Base-by-base conservation (phyloP, 345 rosid genomes). In the Aquilaria malaccensis region DNA sequence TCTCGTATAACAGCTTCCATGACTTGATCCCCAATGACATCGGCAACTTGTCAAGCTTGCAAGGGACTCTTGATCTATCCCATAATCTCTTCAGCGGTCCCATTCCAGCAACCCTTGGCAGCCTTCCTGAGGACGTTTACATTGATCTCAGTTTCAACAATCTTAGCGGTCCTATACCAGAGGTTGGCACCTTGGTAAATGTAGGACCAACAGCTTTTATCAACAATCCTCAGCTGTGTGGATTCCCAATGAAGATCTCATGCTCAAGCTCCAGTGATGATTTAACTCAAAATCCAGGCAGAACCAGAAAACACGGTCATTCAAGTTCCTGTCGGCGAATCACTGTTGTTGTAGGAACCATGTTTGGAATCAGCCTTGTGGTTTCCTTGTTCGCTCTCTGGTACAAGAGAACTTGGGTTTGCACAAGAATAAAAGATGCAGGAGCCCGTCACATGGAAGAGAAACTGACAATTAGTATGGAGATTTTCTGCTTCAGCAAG, bases 181-280 rank as follows among this genome's bases (percentile, higher is more conserved):
- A 76, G 56, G 70, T 63, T 13, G 87, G 76, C 3, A 81, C 71
- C 54, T 46, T 90, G 45, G 59, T 77, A 59, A 66, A 78, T 57
- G 68, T 78, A 47, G 97, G 99, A 60, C 97, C 96, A 49, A 80
- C 88, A 29, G 95, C 97, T 59, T 94, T 88, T 66, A 65, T 78
- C 37, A 86, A 86, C 11, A 94, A 94, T 69, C 83, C 82, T 53
- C 62, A 55, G 45, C 95, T 90, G 48, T 90, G 99, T 43, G 97
- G 97, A 55, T 71, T 64, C 7, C 95, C 98, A 3, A 54, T 87
- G 70, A 81, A 83, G 43, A 55, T 73, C 30, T 11, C 77, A 50
- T 93, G 98, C 50, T 52, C 54, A 31, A 30, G 71, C 3, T 70
- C 60, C 43, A 53, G 58, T 54, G 52, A 49, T 22, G 59, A 79